phyloP scores from a whole-genome alignment of 306 rosid species.

The Acacia confusa region DNA sequence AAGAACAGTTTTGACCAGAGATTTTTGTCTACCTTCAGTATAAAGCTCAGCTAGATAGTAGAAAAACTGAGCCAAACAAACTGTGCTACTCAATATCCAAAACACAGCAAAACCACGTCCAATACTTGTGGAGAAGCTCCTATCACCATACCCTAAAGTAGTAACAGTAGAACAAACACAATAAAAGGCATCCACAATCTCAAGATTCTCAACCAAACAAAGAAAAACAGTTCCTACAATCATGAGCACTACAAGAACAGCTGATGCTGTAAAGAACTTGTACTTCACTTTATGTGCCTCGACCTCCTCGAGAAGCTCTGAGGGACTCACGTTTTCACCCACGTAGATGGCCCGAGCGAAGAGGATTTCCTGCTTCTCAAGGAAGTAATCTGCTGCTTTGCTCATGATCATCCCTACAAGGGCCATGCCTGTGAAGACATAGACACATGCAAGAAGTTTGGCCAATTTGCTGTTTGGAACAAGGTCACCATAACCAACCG shows the following conservation, averaged over 20 bases:
- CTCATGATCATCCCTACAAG: slow-evolving; percentile 67
- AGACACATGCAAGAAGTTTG: slow-evolving; percentile 70
- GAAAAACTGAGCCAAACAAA: slow-evolving; percentile 75
- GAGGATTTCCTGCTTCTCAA: slow-evolving; percentile 73
- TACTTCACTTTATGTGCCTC: slow-evolving; percentile 51
- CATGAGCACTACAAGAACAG: slow-evolving; percentile 45
- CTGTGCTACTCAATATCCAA: slow-evolving; percentile 82
- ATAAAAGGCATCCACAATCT: slow-evolving; percentile 64
- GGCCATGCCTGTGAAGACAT: slow-evolving; percentile 76
- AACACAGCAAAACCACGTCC: slow-evolving; percentile 76
- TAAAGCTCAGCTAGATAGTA: slow-evolving; percentile 69
- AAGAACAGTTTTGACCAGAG: slow-evolving; percentile 57
- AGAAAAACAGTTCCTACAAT: slow-evolving; percentile 58
- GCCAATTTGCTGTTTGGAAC: slow-evolving; percentile 63
- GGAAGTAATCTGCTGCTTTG: slow-evolving; percentile 76
- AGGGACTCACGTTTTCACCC: slow-evolving; percentile 31
- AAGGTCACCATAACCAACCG: slow-evolving; percentile 91
- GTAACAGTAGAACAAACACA: slow-evolving; percentile 86
- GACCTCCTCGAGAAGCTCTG: slow-evolving; percentile 50
- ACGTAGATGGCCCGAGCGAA: slow-evolving; percentile 51
- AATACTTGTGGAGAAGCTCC: slow-evolving; percentile 62
- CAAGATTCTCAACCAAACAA: slow-evolving; percentile 49
- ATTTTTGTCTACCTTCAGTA: slow-evolving; percentile 69
- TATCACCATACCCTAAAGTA: slow-evolving; percentile 83
- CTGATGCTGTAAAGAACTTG: slow-evolving; percentile 50